A percentile compares a stretch with the other conserved stretches of the same genome.
Conservation (phyloP, 306 rosid genomes). For the Begonia masoniana region DNA sequence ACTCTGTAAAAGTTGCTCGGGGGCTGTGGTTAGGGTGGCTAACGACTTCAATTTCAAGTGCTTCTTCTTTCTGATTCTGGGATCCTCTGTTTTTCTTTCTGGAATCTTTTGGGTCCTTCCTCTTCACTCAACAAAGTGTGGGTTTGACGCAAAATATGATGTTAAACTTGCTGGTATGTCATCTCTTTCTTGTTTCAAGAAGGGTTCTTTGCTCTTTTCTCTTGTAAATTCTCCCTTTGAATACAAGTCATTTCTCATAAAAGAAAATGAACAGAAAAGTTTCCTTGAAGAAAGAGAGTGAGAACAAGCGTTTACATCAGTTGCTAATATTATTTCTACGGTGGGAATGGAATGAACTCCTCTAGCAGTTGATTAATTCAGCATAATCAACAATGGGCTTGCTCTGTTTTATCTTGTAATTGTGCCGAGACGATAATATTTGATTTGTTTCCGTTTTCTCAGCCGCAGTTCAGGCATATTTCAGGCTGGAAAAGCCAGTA, state of each 20-base stretch:
- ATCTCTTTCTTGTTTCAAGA: not conserved
- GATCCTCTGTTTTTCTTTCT: constrained; percentile 42
- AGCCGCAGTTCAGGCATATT: constrained; percentile 73
- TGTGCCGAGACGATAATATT: not conserved
- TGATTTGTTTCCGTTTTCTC: constrained; percentile 14
- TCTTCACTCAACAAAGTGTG: constrained; percentile 2
- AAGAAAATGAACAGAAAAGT: too few relatives aligned
- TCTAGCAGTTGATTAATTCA: too few relatives aligned
- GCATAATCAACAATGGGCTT: too few relatives aligned
- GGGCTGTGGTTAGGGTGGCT: too few relatives aligned
- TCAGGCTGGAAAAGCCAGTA: constrained; percentile 67
- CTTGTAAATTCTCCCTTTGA: too few relatives aligned
- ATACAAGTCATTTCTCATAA: too few relatives aligned
- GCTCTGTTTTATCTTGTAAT: too few relatives aligned
- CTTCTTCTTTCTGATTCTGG: constrained; percentile 41
- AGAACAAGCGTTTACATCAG: too few relatives aligned
- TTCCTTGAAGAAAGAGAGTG: too few relatives aligned
- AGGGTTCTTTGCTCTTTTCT: not conserved
- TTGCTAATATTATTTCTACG: too few relatives aligned
- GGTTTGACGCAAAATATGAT: constrained; percentile 29
- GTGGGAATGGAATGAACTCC: too few relatives aligned
- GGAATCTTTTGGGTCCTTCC: constrained; percentile 84
- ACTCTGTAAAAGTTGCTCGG: too few relatives aligned
- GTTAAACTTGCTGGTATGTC: constrained; percentile 53
- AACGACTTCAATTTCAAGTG: constrained; percentile 31